A percentile compares a stretch with the other conserved stretches of the same genome.
These are phyloP conservation scores for Elaeis guineensis DNA, from an alignment of 176 grass and related monocot genomes.

Conservation along the genomic window DNA sequence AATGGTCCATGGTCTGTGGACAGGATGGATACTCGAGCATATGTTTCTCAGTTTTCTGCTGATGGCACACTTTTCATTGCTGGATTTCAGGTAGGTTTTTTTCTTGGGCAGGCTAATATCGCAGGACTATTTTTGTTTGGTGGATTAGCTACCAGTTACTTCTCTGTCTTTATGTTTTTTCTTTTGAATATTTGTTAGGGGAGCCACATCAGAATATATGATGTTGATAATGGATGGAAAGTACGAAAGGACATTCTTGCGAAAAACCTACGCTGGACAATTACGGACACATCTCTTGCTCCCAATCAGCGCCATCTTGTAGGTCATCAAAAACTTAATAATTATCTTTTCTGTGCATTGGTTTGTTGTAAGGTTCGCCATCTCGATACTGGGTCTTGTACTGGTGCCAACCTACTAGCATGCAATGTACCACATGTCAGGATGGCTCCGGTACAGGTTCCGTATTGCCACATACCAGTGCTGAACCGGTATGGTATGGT, in stretches of 20 bases:
- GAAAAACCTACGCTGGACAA: slow-evolving; percentile 76
- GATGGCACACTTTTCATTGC: slow-evolving; percentile 75
- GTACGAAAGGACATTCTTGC: slow-evolving; percentile 63
- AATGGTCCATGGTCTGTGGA: slow-evolving; percentile 41
- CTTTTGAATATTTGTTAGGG: slow-evolving; percentile 19
- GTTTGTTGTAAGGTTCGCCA: no score
- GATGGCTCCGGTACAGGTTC: no score
- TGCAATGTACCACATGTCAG: no score
- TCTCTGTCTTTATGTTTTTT: no score
- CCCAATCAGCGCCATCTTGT: slow-evolving; percentile 66
- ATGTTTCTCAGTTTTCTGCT: slow-evolving; percentile 76
- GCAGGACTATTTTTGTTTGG: no score
- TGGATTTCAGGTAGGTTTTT: slow-evolving; percentile 59
- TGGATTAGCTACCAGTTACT: no score
- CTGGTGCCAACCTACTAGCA: no score
- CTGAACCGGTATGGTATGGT: no score
- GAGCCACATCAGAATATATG: slow-evolving; percentile 77
- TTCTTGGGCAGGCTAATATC: neutral
- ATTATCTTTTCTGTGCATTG: no score
- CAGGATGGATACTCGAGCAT: slow-evolving; percentile 53
- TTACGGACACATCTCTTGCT: slow-evolving; percentile 66
- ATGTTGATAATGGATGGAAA: slow-evolving; percentile 60
- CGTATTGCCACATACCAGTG: no score
- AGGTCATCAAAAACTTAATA: neutral
- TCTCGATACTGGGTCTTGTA: no score